These are phyloP conservation scores for Termitomyces sp. DNA, from an alignment of 768 basidiomycete species.

Conservation along the genomic window DNA sequence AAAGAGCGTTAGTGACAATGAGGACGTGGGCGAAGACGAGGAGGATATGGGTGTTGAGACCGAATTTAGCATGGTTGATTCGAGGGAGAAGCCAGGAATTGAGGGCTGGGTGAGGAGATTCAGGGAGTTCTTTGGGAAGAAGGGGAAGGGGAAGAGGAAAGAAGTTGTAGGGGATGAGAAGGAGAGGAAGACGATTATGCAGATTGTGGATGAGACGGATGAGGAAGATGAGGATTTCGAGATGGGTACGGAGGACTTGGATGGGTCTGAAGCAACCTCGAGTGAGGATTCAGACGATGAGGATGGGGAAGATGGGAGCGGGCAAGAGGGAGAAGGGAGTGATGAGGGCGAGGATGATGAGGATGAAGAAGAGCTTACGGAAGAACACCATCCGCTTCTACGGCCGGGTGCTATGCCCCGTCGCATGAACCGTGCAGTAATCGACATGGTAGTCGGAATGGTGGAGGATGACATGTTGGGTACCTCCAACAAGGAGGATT, in stretches of 20 bases:
- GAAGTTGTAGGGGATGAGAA: slow-evolving; percentile 7
- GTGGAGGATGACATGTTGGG: slow-evolving; percentile 50
- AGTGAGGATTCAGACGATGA: slow-evolving; percentile 24
- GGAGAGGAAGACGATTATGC: slow-evolving; percentile 25
- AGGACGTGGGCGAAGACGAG: slow-evolving; percentile 22
- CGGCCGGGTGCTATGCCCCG: slow-evolving; percentile 62
- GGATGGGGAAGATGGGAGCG: neutral
- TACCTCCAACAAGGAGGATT: slow-evolving; percentile 19
- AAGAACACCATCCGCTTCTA: slow-evolving; percentile 57
- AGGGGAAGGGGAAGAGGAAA: neutral
- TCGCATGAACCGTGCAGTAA: slow-evolving; percentile 58
- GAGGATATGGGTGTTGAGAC: slow-evolving; percentile 52
- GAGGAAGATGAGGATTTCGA: slow-evolving; percentile 45
- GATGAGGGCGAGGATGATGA: slow-evolving; percentile 21
- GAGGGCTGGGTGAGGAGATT: slow-evolving; percentile 60
- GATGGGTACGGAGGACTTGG: slow-evolving; percentile 30
- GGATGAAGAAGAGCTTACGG: slow-evolving; percentile 44
- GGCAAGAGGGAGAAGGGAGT: slow-evolving; percentile 9
- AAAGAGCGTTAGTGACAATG: slow-evolving; percentile 19
- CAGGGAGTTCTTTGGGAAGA: slow-evolving; percentile 53
- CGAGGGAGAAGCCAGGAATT: slow-evolving; percentile 62
- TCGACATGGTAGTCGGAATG: slow-evolving; percentile 65
- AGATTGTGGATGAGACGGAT: slow-evolving; percentile 38
- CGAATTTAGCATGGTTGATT: slow-evolving; percentile 71
- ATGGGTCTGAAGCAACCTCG: slow-evolving; percentile 26